Conservation (phyloP, 208 protist species). For the Phytomonas francai region DNA sequence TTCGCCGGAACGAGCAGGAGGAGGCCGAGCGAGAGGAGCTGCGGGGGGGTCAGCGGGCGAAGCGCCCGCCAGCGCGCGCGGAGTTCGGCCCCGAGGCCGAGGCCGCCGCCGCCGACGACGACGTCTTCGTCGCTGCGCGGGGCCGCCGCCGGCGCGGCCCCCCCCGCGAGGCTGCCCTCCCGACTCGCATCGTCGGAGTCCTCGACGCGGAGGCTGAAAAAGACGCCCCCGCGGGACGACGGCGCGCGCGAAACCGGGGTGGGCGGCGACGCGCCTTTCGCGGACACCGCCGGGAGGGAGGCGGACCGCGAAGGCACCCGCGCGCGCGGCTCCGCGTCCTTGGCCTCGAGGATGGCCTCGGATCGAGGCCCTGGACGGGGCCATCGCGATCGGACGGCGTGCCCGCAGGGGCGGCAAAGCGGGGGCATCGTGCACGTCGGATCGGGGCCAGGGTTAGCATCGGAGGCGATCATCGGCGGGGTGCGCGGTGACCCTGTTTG, state of each 20-base stretch:
- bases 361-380: background rate
- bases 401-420: too few relatives aligned
- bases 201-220: background rate
- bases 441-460: too few relatives aligned
- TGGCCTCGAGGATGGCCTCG: background rate
- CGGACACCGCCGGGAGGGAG: too few relatives aligned
- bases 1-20: slow-evolving; percentile 17
- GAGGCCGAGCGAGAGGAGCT: slow-evolving; percentile 19
- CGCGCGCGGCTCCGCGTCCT: background rate
- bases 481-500: too few relatives aligned
- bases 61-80: background rate
- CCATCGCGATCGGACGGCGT: background rate
- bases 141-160: too few relatives aligned
- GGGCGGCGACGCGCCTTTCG: too few relatives aligned
- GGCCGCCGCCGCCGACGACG: background rate
- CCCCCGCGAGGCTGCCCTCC: too few relatives aligned
- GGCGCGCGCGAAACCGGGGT: too few relatives aligned
- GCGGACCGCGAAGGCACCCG: too few relatives aligned
- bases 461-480: too few relatives aligned
- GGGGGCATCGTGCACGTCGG: too few relatives aligned
- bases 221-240: background rate
- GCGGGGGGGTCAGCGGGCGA: slow-evolving; percentile 10
- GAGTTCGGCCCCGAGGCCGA: background rate
- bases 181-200: background rate
- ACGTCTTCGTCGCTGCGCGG: slow-evolving; percentile 10